Conservation (phyloP, 2,329 filamentous ascomycete genomes). For the Helotiales sp. region DNA sequence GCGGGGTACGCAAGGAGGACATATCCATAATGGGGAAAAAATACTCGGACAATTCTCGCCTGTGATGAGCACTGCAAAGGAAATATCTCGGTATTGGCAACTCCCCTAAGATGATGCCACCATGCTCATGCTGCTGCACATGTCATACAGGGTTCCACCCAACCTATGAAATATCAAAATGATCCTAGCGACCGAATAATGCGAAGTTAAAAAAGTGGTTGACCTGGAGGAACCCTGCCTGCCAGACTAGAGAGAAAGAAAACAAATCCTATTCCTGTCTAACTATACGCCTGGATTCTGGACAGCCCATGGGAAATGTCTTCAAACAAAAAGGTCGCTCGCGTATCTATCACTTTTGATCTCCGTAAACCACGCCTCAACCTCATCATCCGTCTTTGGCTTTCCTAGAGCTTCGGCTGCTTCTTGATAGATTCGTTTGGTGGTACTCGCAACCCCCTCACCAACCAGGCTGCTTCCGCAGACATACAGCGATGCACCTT, state of each 20-base stretch:
- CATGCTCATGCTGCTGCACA: background rate
- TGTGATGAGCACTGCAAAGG: background rate
- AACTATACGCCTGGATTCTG: too few relatives aligned
- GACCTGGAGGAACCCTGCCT: too few relatives aligned
- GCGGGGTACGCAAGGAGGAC: background rate
- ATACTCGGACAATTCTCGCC: background rate
- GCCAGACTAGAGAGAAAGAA: too few relatives aligned
- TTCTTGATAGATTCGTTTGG: conserved; percentile 51
- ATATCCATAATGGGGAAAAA: background rate
- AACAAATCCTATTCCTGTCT: background rate
- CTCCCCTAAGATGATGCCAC: too few relatives aligned
- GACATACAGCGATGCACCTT: conserved; percentile 39
- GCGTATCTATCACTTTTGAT: conserved; percentile 53
- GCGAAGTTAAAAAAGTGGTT: too few relatives aligned
- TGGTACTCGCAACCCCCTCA: conserved; percentile 48
- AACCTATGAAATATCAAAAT: too few relatives aligned
- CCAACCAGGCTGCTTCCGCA: conserved; percentile 45
- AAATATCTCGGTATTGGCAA: background rate
- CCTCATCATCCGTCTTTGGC: conserved; percentile 46
- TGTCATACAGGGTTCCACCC: background rate
- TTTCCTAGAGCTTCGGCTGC: conserved; percentile 42
- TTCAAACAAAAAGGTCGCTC: conserved; percentile 50
- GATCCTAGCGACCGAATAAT: too few relatives aligned
- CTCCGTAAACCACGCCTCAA: conserved; percentile 51
- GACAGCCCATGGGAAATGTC: too few relatives aligned